Evolutionary conservation across 371 early-diverging fungal species (phyloP), one percentile per base, ranked within the genome.

Genomic region (Fennellomyces sp.): DNA sequence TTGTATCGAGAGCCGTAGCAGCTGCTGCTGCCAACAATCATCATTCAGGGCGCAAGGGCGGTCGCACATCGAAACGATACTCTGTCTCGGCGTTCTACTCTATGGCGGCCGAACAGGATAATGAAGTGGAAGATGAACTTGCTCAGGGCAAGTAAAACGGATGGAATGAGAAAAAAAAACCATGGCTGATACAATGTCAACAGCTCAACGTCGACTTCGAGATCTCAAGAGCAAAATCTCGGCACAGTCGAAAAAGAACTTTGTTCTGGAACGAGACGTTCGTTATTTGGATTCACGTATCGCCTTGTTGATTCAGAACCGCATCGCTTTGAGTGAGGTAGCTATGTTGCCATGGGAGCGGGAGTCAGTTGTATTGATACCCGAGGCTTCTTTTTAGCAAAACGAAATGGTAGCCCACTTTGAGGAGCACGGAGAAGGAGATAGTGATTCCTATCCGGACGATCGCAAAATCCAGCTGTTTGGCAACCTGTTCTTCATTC

Each of bases 21-120:
- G 72, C 68, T 50, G 81, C 81, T 39, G 76, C 81, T 29, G 76
- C 75, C 12, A 73, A 73, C 54, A 67, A 67, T 62, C 70, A 75
- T 58, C 64, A 64, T 56, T 71, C 72, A 1, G 52, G 60, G 15
- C 59, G 70, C 8, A 75, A 69, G 52, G 65, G 65, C 17, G 73
- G 73, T 49, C 70, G 80, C 23, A 57, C 49, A 35, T 80, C 80
- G 12, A 85, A 89, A 56, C 77, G 93, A 50, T 94, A 94, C 74
- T 95, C 96, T 0, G 90, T 94, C 1, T 91, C 88, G 7, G 94
- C 92, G n/a, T 83, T 95, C 31, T 95, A 93, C 66, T 95, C 97
- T 5, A 95, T 95, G 87, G 96, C 94, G 15, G 93, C 95, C n/a
- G 96, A 95, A 70, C 92, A 95, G 67, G 97, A 97, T 64, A 90